These are phyloP conservation scores for Xanthoconium separans DNA, from an alignment of 1,284 basidiomycete species.

Conservation along the genomic window DNA sequence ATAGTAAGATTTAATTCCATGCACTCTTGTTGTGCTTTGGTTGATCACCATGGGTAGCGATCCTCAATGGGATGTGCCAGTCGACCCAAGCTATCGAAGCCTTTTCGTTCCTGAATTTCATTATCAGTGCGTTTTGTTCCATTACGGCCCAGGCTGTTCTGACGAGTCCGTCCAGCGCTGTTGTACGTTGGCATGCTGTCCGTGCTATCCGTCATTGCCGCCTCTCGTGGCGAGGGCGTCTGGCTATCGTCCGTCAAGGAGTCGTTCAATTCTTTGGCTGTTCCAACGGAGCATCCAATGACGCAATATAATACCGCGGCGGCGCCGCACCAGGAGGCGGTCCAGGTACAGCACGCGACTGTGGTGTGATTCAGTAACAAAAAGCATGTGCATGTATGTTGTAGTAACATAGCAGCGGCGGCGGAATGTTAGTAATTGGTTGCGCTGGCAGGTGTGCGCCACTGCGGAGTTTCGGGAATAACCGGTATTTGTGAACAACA, in stretches of 20 bases:
- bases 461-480: slow-evolving; percentile 33
- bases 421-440: background rate
- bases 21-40: background rate
- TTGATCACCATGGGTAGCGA: slow-evolving; percentile 7
- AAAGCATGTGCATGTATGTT: background rate
- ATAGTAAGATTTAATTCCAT: slow-evolving; percentile 13
- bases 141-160: background rate
- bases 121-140: slow-evolving; percentile 41
- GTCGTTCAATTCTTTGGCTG: slow-evolving; percentile 29
- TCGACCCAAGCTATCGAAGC: slow-evolving; percentile 48
- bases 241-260: slow-evolving; percentile 46
- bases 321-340: background rate
- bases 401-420: no score
- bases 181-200: slow-evolving; percentile 39
- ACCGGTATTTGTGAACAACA: slow-evolving; percentile 18
- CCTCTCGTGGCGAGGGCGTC: slow-evolving; percentile 39
- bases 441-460: slow-evolving; percentile 7
- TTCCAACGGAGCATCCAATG: slow-evolving; percentile 19
- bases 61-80: slow-evolving; percentile 35
- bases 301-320: slow-evolving; percentile 13
- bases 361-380: slow-evolving; percentile 2
- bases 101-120: slow-evolving; percentile 53
- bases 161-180: slow-evolving; percentile 36
- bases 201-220: slow-evolving; percentile 37
- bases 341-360: slow-evolving; percentile 4